These are phyloP conservation scores for Amanita brunnescens DNA, from an alignment of 768 basidiomycete species.

Conservation along the genomic window DNA sequence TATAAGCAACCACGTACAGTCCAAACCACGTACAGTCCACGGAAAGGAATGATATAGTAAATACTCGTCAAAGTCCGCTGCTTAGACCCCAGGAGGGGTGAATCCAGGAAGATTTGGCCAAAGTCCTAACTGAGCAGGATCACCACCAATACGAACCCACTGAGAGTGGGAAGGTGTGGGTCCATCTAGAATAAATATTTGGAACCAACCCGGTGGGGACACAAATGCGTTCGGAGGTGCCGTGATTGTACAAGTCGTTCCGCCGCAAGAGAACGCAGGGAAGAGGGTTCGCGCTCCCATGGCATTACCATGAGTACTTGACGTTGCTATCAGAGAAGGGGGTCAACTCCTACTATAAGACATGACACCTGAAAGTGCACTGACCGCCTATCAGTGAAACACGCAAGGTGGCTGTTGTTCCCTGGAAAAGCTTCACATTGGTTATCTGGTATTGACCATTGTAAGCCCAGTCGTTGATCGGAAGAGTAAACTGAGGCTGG, in stretches of 20 bases:
- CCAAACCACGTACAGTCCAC: not conserved
- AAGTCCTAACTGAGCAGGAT: conserved; percentile 58
- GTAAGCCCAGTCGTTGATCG: conserved; percentile 55
- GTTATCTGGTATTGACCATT: conserved; percentile 45
- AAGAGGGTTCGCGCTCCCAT: conserved; percentile 71
- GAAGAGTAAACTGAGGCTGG: conserved; percentile 56
- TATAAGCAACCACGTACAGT: too few species aligned
- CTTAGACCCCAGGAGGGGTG: conserved; percentile 47
- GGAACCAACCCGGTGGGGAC: conserved; percentile 71
- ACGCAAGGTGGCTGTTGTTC: conserved; percentile 34
- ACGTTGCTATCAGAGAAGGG: conserved; percentile 39
- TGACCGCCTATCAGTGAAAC: conserved; percentile 59
- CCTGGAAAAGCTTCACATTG: conserved; percentile 36
- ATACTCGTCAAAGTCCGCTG: not conserved
- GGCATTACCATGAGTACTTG: conserved; percentile 70
- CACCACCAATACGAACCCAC: conserved; percentile 76
- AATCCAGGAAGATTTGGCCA: conserved; percentile 71
- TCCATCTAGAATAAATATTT: conserved; percentile 69
- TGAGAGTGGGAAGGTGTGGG: conserved; percentile 68
- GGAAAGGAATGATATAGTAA: not conserved
- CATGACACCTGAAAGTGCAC: conserved; percentile 13
- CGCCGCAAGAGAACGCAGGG: conserved; percentile 61
- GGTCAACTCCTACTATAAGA: conserved; percentile 4
- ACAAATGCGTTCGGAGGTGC: conserved; percentile 65
- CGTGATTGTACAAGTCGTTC: conserved; percentile 66